phyloP scores from a whole-genome alignment of 176 grass and related monocot genomes.

The Rhipidocladum racemiflorum region DNA sequence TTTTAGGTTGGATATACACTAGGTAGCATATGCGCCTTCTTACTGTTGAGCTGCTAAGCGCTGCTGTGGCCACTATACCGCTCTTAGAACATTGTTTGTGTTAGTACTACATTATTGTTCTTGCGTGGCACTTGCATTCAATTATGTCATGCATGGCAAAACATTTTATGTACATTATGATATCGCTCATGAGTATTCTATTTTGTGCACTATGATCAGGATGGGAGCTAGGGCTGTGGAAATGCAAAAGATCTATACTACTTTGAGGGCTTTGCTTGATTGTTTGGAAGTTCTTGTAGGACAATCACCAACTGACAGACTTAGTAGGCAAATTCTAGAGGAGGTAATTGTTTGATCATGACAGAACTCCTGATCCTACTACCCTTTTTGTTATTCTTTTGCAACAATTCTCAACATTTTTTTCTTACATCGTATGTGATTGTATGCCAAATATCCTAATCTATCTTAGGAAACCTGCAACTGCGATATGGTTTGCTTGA shows the following conservation, averaged over 20 bases:
- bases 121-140: background rate
- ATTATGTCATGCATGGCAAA: background rate
- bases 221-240: conserved; percentile 54
- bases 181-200: conserved; percentile 7
- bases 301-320: conserved; percentile 53
- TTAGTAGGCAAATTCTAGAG: conserved; percentile 70
- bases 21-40: background rate
- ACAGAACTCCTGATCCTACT: background rate
- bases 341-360: conserved; percentile 52
- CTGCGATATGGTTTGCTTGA: conserved; percentile 6
- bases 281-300: conserved; percentile 72
- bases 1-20: background rate
- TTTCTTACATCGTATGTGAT: background rate
- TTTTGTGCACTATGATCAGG: conserved; percentile 43
- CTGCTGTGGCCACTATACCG: background rate
- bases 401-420: background rate
- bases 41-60: background rate
- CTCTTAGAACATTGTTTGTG: background rate
- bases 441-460: background rate
- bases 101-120: background rate
- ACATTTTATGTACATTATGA: background rate
- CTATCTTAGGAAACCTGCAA: background rate
- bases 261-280: conserved; percentile 84
- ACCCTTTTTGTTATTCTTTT: background rate
- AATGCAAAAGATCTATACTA: conserved; percentile 92